phyloP scores from a whole-genome alignment of 2,329 filamentous ascomycete genomes.

The Blastomyces emzantsi region DNA sequence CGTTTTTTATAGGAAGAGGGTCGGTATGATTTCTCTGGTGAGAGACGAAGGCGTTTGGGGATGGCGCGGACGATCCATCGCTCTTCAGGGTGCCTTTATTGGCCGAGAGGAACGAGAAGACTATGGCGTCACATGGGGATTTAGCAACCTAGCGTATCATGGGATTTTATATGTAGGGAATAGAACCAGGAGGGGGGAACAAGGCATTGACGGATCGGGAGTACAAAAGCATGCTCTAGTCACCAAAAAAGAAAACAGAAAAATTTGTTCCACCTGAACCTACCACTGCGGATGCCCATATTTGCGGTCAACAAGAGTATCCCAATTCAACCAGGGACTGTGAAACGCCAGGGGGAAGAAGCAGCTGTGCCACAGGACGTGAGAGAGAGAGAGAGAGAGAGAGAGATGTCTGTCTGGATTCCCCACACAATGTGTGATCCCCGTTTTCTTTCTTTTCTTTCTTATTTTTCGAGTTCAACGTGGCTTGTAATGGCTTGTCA shows the following conservation, averaged over 20 bases:
- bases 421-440: background rate
- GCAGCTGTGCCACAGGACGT: background rate
- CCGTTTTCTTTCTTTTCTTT: no score
- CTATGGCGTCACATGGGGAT: background rate
- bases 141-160: constrained; percentile 8
- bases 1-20: background rate
- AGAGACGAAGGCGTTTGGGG: background rate
- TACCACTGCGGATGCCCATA: constrained; percentile 16
- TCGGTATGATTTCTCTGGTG: background rate
- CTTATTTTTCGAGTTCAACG: background rate
- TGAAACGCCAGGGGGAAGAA: background rate
- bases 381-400: no score
- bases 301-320: background rate
- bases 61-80: background rate
- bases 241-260: background rate
- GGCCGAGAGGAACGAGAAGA: constrained; percentile 8
- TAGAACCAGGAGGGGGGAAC: constrained; percentile 1
- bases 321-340: background rate
- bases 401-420: no score
- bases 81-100: background rate
- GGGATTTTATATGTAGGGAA: background rate
- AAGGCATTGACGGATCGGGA: background rate
- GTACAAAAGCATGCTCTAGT: background rate
- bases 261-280: background rate
- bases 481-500: no score